These are phyloP conservation scores for Paraleonurus japonicus DNA, from an alignment of 257 asterid species.

Conservation along the genomic window DNA sequence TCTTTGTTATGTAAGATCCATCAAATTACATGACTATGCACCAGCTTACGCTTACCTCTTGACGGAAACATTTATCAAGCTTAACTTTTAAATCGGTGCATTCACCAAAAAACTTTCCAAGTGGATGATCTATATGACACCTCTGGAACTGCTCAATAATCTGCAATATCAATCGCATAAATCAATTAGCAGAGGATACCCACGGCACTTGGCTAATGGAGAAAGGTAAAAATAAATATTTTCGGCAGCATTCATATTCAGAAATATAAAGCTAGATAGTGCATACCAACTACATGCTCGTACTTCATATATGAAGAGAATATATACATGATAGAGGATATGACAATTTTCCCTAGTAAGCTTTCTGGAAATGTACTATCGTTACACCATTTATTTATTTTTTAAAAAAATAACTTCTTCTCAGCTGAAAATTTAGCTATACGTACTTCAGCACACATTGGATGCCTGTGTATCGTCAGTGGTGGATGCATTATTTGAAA, in stretches of 20 bases:
- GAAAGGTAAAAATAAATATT: neutral
- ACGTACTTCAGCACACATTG: conserved; percentile 73
- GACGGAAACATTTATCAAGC: conserved; percentile 74
- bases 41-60: conserved; percentile 51
- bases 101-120: conserved; percentile 75
- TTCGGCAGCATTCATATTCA: neutral
- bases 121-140: conserved; percentile 75
- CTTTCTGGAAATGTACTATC: neutral
- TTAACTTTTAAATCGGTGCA: conserved; percentile 78
- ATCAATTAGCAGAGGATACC: neutral
- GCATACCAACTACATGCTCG: neutral
- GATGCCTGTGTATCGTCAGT: conserved; percentile 70
- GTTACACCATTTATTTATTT: neutral
- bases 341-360: neutral
- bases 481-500: conserved; percentile 64
- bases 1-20: neutral
- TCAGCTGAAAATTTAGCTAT: neutral
- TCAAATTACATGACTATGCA: neutral
- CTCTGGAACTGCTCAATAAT: conserved; percentile 73
- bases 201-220: neutral
- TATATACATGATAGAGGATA: neutral
- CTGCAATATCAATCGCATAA: conserved; percentile 36
- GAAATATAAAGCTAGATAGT: neutral
- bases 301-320: neutral
- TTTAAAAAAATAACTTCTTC: neutral